A percentile compares a stretch with the other conserved stretches of the same genome.
These are phyloP conservation scores for Carex cristatella DNA, from an alignment of 176 grass and related monocot species.

Conservation along the genomic window DNA sequence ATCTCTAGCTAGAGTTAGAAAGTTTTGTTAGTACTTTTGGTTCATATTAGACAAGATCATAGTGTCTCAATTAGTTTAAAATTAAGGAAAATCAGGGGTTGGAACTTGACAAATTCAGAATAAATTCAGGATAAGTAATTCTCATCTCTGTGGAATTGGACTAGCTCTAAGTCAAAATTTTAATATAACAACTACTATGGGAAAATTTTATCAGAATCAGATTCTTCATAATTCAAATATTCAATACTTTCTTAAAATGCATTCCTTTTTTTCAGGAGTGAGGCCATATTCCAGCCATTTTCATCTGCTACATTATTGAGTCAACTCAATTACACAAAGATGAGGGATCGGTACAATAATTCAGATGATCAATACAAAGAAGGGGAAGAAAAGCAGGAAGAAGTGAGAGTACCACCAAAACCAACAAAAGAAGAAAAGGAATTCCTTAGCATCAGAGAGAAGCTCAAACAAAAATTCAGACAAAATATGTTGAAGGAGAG, in stretches of 20 bases:
- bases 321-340: neutral
- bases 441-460: constrained; percentile 33
- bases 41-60: neutral
- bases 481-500: constrained; percentile 27
- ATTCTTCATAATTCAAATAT: neutral
- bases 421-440: constrained; percentile 39
- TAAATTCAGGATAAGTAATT: neutral
- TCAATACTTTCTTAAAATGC: neutral
- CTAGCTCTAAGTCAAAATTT: neutral
- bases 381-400: constrained; percentile 21
- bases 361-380: constrained; percentile 15
- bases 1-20: too few relatives aligned
- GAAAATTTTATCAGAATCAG: neutral
- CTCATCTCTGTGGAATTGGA: neutral
- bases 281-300: neutral
- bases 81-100: neutral
- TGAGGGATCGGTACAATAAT: constrained; percentile 19
- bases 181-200: neutral
- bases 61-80: neutral
- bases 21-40: too few relatives aligned
- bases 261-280: neutral
- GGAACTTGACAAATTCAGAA: neutral
- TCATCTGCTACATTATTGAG: neutral
- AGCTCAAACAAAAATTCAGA: constrained; percentile 29
- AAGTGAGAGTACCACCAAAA: constrained; percentile 19